These are phyloP conservation scores for Chaetomiaceae sp. DNA, from an alignment of 2,329 filamentous ascomycete genomes.

Conservation along the genomic window DNA sequence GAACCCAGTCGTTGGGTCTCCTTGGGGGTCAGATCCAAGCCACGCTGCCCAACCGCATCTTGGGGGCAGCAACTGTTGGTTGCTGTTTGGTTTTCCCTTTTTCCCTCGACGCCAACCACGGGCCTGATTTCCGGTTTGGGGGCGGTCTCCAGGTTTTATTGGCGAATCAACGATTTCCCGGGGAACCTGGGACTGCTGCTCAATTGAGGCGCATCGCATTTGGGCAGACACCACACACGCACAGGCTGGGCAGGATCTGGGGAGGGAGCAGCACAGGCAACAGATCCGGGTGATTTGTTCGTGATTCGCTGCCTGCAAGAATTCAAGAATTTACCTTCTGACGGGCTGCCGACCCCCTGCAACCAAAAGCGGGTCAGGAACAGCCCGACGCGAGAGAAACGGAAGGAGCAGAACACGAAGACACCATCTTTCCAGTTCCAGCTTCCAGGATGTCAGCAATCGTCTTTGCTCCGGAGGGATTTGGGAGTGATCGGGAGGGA, in stretches of 20 bases:
- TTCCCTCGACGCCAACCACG: too few species aligned
- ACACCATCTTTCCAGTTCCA: too few species aligned
- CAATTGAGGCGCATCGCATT: constrained; percentile 8
- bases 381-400: background rate
- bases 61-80: background rate
- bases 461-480: too few species aligned
- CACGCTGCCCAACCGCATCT: constrained; percentile 1
- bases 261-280: too few species aligned
- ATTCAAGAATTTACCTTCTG: background rate
- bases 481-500: too few species aligned
- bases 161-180: background rate
- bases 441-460: too few species aligned
- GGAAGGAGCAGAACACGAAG: too few species aligned
- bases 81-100: background rate
- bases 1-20: background rate
- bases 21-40: background rate
- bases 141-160: background rate
- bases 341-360: too few species aligned
- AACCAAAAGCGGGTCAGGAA: background rate
- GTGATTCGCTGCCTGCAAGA: constrained; percentile 2
- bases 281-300: too few species aligned
- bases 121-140: too few species aligned
- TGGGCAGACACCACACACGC: constrained; percentile 17
- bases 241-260: too few species aligned
- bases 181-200: constrained; percentile 5